Evolutionary conservation across 192 early-diverging fungal genomes (phyloP), one percentile per base, ranked within the genome.

Genomic region (Jimgerdemannia flammicorona): DNA sequence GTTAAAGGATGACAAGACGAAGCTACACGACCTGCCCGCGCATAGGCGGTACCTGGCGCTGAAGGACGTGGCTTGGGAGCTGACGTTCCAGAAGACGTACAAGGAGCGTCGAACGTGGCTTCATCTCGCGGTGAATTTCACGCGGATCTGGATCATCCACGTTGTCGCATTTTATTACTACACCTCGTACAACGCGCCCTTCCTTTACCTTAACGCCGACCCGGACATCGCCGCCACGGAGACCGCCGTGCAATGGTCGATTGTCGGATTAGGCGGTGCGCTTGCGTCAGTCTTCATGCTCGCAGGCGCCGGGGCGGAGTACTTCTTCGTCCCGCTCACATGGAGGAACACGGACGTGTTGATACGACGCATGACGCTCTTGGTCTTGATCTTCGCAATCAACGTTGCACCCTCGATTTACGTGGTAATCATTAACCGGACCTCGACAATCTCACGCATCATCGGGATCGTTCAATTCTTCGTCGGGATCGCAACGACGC

Each of bases 111-210:
- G 94, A 66, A 93, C 93, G 4, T 91, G 92, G 90, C 83, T 93
- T 81, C 94, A 96, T 81, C 76, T 94, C 66, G 87, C 91, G 74
- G 90, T 91, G 76, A 96, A 95, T 80, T 95, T 96, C 71, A 91
- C 91, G 39, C 93, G 94, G 18, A 90, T 95, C 65, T 96, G 94
- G 94, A 90, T 95, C 75, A 89, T 96, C 76, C 93, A 96, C 75
- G 72, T 96, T 64, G 86, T 88, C 3, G 77, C 90, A 14, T 95
- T 91, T 80, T 95, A 89, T 86, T 93, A 93, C 83, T 95, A 91
- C 83, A 93, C 91, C 44, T 85, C 88, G 74, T 90, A 86, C 73
- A 90, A 91, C 64, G 88, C 89, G 8, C 84, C 86, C 29, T 91
- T 90, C 73, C 64, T 95, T 40, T 93, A 93, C 82, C 86, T 79